Conservation (phyloP, 2,329 filamentous ascomycete genomes). For the Colletotrichum lupini region DNA sequence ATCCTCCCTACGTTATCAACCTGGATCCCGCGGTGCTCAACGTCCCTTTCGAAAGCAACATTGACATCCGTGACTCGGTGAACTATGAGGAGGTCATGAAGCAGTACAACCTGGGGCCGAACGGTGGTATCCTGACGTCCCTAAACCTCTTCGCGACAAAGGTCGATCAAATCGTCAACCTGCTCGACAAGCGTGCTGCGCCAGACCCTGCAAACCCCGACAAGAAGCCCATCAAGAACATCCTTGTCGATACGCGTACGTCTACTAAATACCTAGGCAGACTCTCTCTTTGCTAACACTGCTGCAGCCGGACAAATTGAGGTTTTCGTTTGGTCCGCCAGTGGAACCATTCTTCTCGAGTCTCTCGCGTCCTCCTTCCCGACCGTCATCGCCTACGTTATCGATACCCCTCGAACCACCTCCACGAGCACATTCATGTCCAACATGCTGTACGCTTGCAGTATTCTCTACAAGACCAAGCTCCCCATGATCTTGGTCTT, state of each 20-base stretch:
- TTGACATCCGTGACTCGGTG: constrained; percentile 98
- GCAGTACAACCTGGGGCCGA: constrained; percentile 96
- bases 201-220: constrained; percentile 70
- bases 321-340: constrained; percentile 98
- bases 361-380: constrained; percentile 94
- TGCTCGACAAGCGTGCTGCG: constrained; percentile 88
- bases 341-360: constrained; percentile 92
- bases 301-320: constrained; percentile 86
- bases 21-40: constrained; percentile 94
- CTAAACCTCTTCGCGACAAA: constrained; percentile 98
- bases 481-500: constrained; percentile 98
- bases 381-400: constrained; percentile 96
- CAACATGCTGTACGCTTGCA: constrained; percentile 99
- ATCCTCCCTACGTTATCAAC: constrained; percentile 94
- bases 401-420: constrained; percentile 93
- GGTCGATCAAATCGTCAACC: constrained; percentile 90
- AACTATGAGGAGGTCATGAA: constrained; percentile 99
- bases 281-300: background rate
- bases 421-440: constrained; percentile 99
- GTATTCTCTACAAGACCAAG: constrained; percentile 98
- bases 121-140: constrained; percentile 95
- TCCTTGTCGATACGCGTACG: constrained; percentile 86
- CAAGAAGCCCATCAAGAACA: constrained; percentile 77
- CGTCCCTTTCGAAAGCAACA: constrained; percentile 96
- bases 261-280: background rate